Evolutionary conservation across 768 basidiomycete genomes (phyloP).

Genomic region (Wakefieldia striispora): DNA sequence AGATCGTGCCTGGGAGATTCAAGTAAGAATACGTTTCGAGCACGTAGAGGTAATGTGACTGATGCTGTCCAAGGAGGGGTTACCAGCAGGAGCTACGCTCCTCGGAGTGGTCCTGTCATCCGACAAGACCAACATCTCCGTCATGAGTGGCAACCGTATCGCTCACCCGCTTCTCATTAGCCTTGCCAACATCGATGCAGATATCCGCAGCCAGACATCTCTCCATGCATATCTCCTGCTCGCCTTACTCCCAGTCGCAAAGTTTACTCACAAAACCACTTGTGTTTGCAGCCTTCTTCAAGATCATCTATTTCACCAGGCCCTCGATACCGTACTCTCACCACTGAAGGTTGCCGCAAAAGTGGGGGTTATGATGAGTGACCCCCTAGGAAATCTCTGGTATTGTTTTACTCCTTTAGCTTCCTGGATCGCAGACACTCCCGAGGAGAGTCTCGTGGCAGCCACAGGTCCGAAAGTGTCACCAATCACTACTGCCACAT

Average conservation of each 20-base stretch:
- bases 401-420: neutral
- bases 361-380: neutral
- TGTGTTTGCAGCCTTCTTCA: neutral
- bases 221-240: conserved; percentile 7
- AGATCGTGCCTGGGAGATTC: neutral
- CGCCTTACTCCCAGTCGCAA: conserved; percentile 4
- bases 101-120: conserved; percentile 12
- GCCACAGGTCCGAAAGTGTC: conserved; percentile 24
- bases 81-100: neutral
- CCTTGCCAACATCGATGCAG: conserved; percentile 9
- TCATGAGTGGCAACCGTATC: neutral
- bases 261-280: conserved; percentile 7
- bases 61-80: neutral
- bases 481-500: conserved; percentile 29
- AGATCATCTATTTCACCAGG: neutral
- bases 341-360: neutral
- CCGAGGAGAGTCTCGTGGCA: neutral
- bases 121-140: conserved; percentile 5
- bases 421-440: neutral
- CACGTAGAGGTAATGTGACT: too few relatives aligned
- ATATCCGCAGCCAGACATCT: neutral
- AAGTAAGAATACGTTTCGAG: neutral
- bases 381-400: neutral
- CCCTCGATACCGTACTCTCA: neutral
- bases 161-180: conserved; percentile 10